Base-by-base conservation (phyloP, 768 basidiomycete species). In the Phaffia tasmanica region DNA sequence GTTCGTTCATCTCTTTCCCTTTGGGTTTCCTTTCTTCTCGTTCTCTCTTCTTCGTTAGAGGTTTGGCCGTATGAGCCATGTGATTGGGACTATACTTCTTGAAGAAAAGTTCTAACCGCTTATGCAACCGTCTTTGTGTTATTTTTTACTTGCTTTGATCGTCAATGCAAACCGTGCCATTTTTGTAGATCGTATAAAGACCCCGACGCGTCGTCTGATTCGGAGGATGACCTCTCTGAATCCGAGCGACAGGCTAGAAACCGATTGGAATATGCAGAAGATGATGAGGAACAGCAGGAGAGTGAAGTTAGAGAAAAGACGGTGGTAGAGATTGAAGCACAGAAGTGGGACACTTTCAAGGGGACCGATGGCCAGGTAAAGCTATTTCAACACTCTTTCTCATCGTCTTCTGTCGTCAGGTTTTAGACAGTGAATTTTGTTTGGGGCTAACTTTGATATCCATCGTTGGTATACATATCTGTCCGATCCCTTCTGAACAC, bases 291-390 rank as follows among this genome's bases (percentile, higher is more conserved):
- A 32, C 86, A 88, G 15, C 81, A 82, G 69, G 61, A 82, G 65
- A 78, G 83, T 9, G 79, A 80, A 2, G 76, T 82, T 0, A 82
- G 81, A 67, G 80, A 83, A 58, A 79, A 82, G 65, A 75, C 78
- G 29, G 86, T 88, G 71, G 87, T 86, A 19, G 79, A 85, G 60
- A 83, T 90, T 55, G 80, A 83, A 35, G 85, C 95, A 71, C 91
- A 89, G n/a, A 93, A 94, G 73, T 81, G 92, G 27, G 88, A 88
- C 15, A 81, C 86, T 27, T 86, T 90, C 62, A 82, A 81, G 71
- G 85, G 84, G 70, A 86, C 87, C 67, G 86, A 92, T 74, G 86
- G 85, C 63, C 82, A 87, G 73, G 93, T 93, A 75, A 42, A 11
- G 35, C 14, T 35, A 3, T 2, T 42, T 48, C 58, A 9, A 53